Percentiles rank a stretch among this genome's conserved stretches.
Conservation (phyloP, 2,329 filamentous ascomycete genomes). For the Fusarium praegraminearum region DNA sequence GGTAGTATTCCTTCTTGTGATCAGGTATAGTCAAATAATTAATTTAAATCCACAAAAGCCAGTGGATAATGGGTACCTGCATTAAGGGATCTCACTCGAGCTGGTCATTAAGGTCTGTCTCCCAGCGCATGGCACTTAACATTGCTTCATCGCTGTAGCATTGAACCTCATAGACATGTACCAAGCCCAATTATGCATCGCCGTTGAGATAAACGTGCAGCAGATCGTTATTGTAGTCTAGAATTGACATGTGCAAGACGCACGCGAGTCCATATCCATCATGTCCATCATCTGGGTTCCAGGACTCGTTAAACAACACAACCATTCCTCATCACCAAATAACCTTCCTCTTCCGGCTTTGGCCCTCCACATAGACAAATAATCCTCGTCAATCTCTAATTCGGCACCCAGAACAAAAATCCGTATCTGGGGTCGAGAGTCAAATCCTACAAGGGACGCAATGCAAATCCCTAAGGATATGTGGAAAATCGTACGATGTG, state of each 20-base stretch:
- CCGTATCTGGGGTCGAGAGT: neutral
- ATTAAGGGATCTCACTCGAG: neutral
- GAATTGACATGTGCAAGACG: neutral
- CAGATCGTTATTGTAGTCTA: neutral
- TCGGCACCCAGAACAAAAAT: constrained; percentile 12
- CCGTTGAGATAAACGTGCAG: neutral
- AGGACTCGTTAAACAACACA: neutral
- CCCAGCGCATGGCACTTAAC: too few species aligned
- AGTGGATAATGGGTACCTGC: too few species aligned
- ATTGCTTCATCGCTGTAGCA: neutral
- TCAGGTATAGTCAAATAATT: rapidly evolving
- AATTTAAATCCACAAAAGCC: neutral
- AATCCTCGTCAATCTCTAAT: neutral
- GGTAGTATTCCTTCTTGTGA: neutral
- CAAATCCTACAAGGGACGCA: neutral
- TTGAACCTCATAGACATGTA: neutral
- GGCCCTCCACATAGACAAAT: neutral
- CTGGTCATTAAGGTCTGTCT: neutral
- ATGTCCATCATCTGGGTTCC: neutral
- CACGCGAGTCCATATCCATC: too few species aligned
- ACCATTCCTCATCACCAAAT: neutral
- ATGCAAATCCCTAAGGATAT: constrained; percentile 12
- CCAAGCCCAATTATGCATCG: too few species aligned
- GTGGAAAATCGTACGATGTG: constrained; percentile 44
- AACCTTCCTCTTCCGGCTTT: constrained; percentile 10